These are phyloP conservation scores for Gigaspora rosea DNA, from an alignment of 192 early-diverging fungal genomes.

Conservation along the genomic window DNA sequence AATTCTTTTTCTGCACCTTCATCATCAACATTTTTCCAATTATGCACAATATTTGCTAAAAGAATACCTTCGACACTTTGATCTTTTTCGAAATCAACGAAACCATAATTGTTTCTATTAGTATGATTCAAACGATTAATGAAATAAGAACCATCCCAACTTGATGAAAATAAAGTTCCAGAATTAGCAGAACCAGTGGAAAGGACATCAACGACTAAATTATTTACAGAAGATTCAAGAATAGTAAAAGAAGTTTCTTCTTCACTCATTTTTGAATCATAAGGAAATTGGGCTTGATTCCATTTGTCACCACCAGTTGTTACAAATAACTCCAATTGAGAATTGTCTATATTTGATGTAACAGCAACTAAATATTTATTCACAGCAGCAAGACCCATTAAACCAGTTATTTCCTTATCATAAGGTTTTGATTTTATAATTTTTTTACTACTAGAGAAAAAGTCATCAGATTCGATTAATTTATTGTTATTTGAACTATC, in stretches of 20 bases:
- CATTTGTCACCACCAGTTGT: slow-evolving; percentile 42
- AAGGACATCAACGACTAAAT: slow-evolving; percentile 78
- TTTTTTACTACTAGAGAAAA: slow-evolving; percentile 59
- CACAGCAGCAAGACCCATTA: slow-evolving; percentile 72
- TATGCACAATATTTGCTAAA: slow-evolving; percentile 82
- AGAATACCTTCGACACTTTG: slow-evolving; percentile 81
- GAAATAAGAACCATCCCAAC: slow-evolving; percentile 89
- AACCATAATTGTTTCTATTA: slow-evolving; percentile 72
- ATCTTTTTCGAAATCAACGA: slow-evolving; percentile 90
- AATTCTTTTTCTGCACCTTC: slow-evolving; percentile 56
- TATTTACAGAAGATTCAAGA: slow-evolving; percentile 74
- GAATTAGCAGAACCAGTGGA: slow-evolving; percentile 45
- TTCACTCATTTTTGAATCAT: slow-evolving; percentile 47
- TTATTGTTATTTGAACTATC: slow-evolving; percentile 38
- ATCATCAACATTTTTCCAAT: slow-evolving; percentile 64
- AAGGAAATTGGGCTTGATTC: slow-evolving; percentile 53
- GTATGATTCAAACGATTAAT: slow-evolving; percentile 75
- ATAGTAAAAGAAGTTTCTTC: slow-evolving; percentile 82
- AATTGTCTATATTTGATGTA: slow-evolving; percentile 47
- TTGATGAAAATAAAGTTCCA: slow-evolving; percentile 81
- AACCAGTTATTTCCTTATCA: slow-evolving; percentile 60
- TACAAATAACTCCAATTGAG: slow-evolving; percentile 37
- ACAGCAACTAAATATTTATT: slow-evolving; percentile 74
- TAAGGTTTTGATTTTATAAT: slow-evolving; percentile 52
- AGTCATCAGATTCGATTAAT: slow-evolving; percentile 77